Evolutionary conservation across 768 basidiomycete genomes (phyloP), one percentile per base, ranked within the genome.

Genomic region (Piloderma croceum): DNA sequence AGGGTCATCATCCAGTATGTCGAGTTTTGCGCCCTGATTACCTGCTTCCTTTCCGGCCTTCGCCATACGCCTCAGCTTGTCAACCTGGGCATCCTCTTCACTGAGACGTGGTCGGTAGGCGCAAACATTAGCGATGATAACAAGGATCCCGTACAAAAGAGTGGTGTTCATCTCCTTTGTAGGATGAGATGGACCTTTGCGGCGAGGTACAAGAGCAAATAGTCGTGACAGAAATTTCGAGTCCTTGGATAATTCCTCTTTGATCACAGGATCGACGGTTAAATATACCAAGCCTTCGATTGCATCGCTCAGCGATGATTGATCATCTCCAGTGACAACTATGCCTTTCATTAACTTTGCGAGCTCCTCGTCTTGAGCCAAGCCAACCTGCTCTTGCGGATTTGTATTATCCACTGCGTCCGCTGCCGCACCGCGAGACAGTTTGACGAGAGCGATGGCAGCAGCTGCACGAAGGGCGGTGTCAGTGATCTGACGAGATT

Each of bases 231-330:
- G 68, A 57, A 90, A 79, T 5, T 51, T 41, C 0, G 65, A 13
- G 47, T 81, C 71, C 12, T 62, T 65, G 6, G 81, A 75, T 37
- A 92, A 60, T 19, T 49, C 54, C 43, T 85, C 79, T 54, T 88
- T 85, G 43, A 84, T 69, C 2, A 58, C 44, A 1, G 85, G 69
- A 48, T 79, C 72, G 35, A 73, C 64, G 43, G 79, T 87, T 42
- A 90, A 74, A 60, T 92, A 85, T n/a, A 85, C 87, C 36, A 96
- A 65, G 0, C 83, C 90, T 63, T 96, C 92, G 11, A 92, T 69
- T 4, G 80, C 81, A 45, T 90, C 82, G 6, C 69, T 62, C 12
- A 77, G 49, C 10, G 76, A 71, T 17, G 70, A 50, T 5, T 58
- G 49, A 23, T 73, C 63, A 7, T 57, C 60, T 27, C 55, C 58